Conservation (phyloP, 345 rosid species). For the Schrenkiella parvula region DNA sequence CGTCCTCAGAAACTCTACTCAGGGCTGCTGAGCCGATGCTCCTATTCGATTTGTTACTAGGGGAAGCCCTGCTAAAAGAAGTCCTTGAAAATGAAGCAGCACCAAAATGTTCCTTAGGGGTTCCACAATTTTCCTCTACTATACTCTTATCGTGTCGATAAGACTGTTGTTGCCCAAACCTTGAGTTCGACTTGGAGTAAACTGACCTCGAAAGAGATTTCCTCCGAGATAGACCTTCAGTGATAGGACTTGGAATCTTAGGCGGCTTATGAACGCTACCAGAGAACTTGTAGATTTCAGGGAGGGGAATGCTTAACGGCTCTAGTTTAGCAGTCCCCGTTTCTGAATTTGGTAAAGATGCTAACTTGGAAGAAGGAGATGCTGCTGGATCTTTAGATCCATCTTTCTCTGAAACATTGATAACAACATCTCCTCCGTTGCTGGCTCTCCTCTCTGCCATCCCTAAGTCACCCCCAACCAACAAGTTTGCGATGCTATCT, state of each 20-base stretch:
- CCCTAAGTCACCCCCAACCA: not conserved
- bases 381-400: not conserved
- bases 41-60: slow-evolving; percentile 32
- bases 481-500: not conserved
- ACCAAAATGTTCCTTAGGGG: slow-evolving; percentile 35
- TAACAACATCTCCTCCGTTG: slow-evolving; percentile 20
- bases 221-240: too few species aligned
- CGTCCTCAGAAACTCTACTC: slow-evolving; percentile 36
- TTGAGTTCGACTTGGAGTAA: slow-evolving; percentile 68
- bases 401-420: slow-evolving; percentile 22
- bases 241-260: too few species aligned
- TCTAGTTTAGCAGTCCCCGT: not conserved
- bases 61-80: slow-evolving; percentile 31
- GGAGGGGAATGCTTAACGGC: slow-evolving; percentile 13
- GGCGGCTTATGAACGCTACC: too few species aligned
- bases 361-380: not conserved
- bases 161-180: slow-evolving; percentile 61
- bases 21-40: slow-evolving; percentile 34
- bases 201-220: slow-evolving; percentile 47
- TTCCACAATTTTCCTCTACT: slow-evolving; percentile 39
- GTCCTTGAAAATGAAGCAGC: slow-evolving; percentile 35
- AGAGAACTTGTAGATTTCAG: slow-evolving; percentile 19
- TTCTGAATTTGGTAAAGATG: not conserved
- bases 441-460: slow-evolving; percentile 1
- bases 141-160: slow-evolving; percentile 29